These are phyloP conservation scores for Cladorrhinum samala DNA, from an alignment of 495 filamentous ascomycete species.

Conservation along the genomic window DNA sequence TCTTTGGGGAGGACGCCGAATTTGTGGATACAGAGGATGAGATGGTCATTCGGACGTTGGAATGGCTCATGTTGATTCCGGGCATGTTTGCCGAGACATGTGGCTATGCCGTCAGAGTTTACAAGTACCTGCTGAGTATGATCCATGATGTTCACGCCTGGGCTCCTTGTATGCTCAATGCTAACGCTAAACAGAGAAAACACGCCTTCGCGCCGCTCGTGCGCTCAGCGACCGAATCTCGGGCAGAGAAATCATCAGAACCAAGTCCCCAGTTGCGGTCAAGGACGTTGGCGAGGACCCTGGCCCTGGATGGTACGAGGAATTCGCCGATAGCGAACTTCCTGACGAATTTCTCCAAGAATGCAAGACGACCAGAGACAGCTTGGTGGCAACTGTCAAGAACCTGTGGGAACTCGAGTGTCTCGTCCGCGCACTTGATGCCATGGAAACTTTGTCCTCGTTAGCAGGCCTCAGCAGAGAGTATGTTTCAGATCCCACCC, in stretches of 20 bases:
- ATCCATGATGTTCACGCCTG: too few species aligned
- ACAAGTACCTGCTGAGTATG: constrained; percentile 70
- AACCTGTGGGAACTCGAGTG: constrained; percentile 70
- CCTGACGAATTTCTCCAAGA: constrained; percentile 30
- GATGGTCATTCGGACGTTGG: constrained; percentile 67
- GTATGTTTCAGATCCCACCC: constrained; percentile 18
- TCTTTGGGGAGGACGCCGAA: constrained; percentile 57
- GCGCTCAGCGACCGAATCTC: constrained; percentile 48
- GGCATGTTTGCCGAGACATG: constrained; percentile 68
- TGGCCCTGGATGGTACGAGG: constrained; percentile 37
- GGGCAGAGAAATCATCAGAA: constrained; percentile 36
- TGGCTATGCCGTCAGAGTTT: constrained; percentile 56
- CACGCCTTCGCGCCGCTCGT: constrained; percentile 60
- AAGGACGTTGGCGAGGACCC: constrained; percentile 16
- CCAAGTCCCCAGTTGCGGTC: constrained; percentile 27
- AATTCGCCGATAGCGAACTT: constrained; percentile 29
- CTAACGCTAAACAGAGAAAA: constrained; percentile 35
- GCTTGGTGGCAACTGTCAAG: constrained; percentile 48
- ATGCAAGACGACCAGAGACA: constrained; percentile 27
- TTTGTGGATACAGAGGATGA: constrained; percentile 52
- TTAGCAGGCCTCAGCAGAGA: constrained; percentile 39
- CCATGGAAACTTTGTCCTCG: constrained; percentile 52
- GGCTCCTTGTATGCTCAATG: constrained; percentile 13
- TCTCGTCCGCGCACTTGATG: constrained; percentile 58
- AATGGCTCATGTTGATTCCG: constrained; percentile 75